Percentiles rank a stretch among this genome's conserved stretches.
These are phyloP conservation scores for Lavandula angustifolia DNA, from an alignment of 257 asterid genomes.

Conservation along the genomic window DNA sequence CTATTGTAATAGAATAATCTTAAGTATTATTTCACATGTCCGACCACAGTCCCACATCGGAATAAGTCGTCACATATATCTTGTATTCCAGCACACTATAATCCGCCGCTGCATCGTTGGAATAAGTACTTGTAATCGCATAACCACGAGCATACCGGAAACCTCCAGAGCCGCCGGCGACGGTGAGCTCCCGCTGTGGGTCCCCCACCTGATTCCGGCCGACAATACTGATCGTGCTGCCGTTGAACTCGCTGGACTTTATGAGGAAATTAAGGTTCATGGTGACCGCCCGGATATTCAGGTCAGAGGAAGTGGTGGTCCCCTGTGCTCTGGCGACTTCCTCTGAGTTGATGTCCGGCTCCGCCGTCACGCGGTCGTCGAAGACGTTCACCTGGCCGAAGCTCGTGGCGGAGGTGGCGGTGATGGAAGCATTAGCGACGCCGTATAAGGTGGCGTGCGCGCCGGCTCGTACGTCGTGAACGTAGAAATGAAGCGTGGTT, in stretches of 20 bases:
- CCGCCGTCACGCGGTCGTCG: conserved; percentile 36
- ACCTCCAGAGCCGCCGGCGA: conserved; percentile 7
- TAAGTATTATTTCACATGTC: neutral
- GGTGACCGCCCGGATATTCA: neutral
- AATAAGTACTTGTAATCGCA: neutral
- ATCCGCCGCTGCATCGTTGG: neutral
- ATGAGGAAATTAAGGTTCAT: neutral
- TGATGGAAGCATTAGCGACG: conserved; percentile 40
- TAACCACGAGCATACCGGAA: conserved; percentile 18
- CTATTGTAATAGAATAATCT: no score
- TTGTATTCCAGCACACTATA: conserved; percentile 10
- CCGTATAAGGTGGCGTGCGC: conserved; percentile 30
- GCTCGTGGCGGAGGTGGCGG: conserved; percentile 32
- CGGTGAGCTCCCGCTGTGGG: conserved; percentile 7
- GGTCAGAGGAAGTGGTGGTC: neutral
- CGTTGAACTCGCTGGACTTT: conserved; percentile 6
- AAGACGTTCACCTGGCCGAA: conserved; percentile 42
- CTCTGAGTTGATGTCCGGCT: neutral
- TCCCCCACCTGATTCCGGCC: conserved; percentile 6
- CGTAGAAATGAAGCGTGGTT: conserved; percentile 36
- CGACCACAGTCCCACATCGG: neutral
- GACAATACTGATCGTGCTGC: neutral
- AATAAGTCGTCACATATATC: neutral
- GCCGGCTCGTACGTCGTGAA: conserved; percentile 39
- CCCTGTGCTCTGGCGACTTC: conserved; percentile 18